These are phyloP conservation scores for Sporothrix protearum DNA, from an alignment of 2,329 filamentous ascomycete genomes.

Conservation along the genomic window DNA sequence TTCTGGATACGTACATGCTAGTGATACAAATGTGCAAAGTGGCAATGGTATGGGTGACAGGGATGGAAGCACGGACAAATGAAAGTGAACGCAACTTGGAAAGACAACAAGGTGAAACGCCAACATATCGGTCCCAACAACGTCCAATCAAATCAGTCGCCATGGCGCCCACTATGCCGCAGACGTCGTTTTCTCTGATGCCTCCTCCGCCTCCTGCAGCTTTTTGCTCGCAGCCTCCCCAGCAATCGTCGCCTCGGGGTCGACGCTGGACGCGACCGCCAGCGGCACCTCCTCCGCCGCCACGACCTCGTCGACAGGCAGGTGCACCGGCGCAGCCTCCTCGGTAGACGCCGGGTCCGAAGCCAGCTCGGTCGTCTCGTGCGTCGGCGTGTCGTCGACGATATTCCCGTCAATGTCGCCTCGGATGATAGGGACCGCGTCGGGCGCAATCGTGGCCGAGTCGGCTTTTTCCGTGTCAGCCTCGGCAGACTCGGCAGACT, in stretches of 20 bases:
- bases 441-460: conserved; percentile 24
- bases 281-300: conserved; percentile 25
- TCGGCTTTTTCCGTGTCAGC: background rate
- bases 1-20: background rate
- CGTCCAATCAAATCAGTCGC: background rate
- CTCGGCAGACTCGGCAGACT: background rate
- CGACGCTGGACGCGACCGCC: conserved; percentile 19
- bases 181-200: background rate
- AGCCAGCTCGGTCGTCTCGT: conserved; percentile 28
- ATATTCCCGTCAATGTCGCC: conserved; percentile 29
- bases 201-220: background rate
- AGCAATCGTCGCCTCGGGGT: background rate
- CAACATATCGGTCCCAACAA: background rate
- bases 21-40: background rate
- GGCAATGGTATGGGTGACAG: background rate
- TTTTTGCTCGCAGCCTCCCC: background rate
- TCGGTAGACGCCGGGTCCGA: conserved; percentile 23
- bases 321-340: conserved; percentile 20
- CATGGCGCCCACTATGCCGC: background rate
- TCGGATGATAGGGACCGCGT: conserved; percentile 36
- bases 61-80: background rate
- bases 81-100: background rate
- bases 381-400: background rate
- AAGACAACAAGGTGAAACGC: background rate
- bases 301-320: conserved; percentile 28